These are phyloP conservation scores for Thelonectria olida DNA, from an alignment of 2,329 filamentous ascomycete genomes.

Conservation along the genomic window DNA sequence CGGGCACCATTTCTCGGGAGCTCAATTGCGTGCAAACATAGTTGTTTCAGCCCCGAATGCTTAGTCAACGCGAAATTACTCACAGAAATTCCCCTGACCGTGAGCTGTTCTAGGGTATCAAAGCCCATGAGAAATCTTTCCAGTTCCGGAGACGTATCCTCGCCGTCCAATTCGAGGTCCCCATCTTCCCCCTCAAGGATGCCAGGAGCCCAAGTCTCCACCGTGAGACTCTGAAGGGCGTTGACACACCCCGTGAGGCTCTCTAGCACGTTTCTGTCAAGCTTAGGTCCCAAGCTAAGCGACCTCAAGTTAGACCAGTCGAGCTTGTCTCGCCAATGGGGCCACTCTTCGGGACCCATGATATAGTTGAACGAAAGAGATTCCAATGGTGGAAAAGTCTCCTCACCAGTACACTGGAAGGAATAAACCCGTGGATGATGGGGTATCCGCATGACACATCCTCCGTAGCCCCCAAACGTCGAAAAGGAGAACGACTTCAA, in stretches of 20 bases:
- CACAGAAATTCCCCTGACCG: background rate
- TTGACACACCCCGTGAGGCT: background rate
- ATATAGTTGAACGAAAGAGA: background rate
- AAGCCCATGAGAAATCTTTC: background rate
- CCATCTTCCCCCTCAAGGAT: background rate
- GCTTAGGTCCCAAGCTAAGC: background rate
- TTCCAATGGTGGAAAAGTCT: background rate
- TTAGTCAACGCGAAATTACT: background rate
- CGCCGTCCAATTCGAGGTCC: background rate
- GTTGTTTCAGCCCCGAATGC: slow-evolving; percentile 1
- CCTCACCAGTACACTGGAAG: background rate
- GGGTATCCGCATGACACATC: background rate
- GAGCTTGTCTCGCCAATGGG: background rate
- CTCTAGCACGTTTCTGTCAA: background rate
- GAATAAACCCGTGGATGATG: background rate
- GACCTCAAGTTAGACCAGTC: background rate
- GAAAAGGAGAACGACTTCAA: background rate
- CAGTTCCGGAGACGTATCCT: background rate
- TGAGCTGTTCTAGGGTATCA: background rate
- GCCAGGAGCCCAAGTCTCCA: background rate
- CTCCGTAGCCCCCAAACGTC: background rate
- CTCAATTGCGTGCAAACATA: background rate
- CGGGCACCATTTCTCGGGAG: background rate
- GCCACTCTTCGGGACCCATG: background rate
- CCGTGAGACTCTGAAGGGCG: background rate